Evolutionary conservation across 257 asterid species (phyloP).

Genomic region (Ballota nigra): DNA sequence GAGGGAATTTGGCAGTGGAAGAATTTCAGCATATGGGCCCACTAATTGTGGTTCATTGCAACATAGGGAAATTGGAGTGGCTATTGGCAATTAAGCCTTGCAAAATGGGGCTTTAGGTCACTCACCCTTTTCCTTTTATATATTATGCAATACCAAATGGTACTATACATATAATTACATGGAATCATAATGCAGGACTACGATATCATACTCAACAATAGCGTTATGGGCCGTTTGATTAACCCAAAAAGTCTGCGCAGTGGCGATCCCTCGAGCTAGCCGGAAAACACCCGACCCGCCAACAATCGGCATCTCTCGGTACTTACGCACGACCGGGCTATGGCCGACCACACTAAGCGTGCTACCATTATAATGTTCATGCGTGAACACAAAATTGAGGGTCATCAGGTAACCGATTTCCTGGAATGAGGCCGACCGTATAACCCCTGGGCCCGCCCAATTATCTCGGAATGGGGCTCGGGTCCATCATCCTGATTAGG

Average conservation of each 20-base stretch:
- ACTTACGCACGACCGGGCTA: slow-evolving; percentile 22
- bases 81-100: no score
- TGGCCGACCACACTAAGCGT: slow-evolving; percentile 42
- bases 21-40: no score
- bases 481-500: slow-evolving; percentile 31
- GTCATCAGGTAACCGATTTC: slow-evolving; percentile 30
- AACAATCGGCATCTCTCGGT: slow-evolving; percentile 45
- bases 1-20: no score
- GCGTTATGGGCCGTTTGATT: slow-evolving; percentile 21
- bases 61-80: no score
- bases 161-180: no score
- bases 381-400: slow-evolving; percentile 33
- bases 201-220: slow-evolving; percentile 42
- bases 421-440: slow-evolving; percentile 3
- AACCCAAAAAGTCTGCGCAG: slow-evolving; percentile 22
- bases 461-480: not conserved
- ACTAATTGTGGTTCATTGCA: no score
- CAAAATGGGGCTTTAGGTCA: no score
- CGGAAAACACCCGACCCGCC: slow-evolving; percentile 23
- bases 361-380: slow-evolving; percentile 40
- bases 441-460: slow-evolving; percentile 47
- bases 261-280: slow-evolving; percentile 48
- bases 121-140: no score
- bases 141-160: no score
- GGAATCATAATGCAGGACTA: slow-evolving; percentile 29